Evolutionary conservation across 1,284 basidiomycete species (phyloP), one percentile per base, ranked within the genome.

Genomic region (Earliella scabrosa): DNA sequence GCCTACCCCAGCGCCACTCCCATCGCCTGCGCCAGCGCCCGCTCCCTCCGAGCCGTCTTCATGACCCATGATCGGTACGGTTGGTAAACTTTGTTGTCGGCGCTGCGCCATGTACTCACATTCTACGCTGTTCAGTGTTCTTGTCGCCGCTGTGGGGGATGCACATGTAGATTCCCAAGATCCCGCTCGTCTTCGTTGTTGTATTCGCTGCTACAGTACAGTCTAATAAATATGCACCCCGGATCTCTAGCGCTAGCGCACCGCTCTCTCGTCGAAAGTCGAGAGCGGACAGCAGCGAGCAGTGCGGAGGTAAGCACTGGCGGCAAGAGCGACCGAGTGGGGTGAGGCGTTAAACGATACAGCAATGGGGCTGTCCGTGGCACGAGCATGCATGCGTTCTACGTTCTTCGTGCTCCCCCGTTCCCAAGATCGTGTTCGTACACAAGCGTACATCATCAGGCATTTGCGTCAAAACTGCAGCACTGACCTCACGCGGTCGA

Each of bases 171-270:
- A 20, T n/a, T 16, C 41, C 45, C 35, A 35, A 41, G 31, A 34
- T 40, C 13, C 26, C 20, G 7, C 23, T 23, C 45, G 3, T 7
- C 31, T 18, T 32, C 31, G 18, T 36, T 54, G 45, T 54, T 54
- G 52, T 48, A 36, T 44, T 38, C 39, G n/a, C 39, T 54, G 39
- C 40, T 54, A 54, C 45, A 48, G 39, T 48, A 54, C 52, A 48
- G 31, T 43, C 32, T 43, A 36, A 48, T 54, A 54, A 54, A 54
- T 48, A 54, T 43, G 52, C 27, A 47, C 14, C 24, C 29, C 32
- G 20, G 18, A 26, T n/a, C n/a, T n/a, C n/a, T n/a, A n/a, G n/a
- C n/a, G n/a, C n/a, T n/a, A n/a, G n/a, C n/a, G n/a, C n/a, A n/a
- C n/a, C n/a, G n/a, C n/a, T n/a, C n/a, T n/a, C n/a, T n/a, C n/a